Percentiles rank a stretch among this genome's conserved stretches.
Conservation (phyloP, 495 filamentous ascomycete genomes). For the Cairneyella variabilis region DNA sequence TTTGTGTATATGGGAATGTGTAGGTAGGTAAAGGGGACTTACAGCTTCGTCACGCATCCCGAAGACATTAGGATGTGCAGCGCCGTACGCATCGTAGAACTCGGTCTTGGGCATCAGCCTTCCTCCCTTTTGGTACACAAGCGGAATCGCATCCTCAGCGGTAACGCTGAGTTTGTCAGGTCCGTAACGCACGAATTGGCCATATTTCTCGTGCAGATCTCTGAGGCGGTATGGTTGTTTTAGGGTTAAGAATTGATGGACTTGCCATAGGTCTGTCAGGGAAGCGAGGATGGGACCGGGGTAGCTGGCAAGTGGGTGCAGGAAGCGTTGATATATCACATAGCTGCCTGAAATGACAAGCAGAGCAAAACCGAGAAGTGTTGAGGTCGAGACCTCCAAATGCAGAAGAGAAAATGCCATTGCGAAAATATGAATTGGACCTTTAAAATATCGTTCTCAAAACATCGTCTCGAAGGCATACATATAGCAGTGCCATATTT, state of each 20-base stretch:
- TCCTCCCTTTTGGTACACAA: slow-evolving; percentile 6
- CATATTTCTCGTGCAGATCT: slow-evolving; percentile 17
- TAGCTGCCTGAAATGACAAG: neutral
- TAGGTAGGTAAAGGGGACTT: neutral
- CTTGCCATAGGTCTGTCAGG: slow-evolving; percentile 49
- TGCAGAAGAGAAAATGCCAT: too few species aligned
- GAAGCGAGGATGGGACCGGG: slow-evolving; percentile 57
- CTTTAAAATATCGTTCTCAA: too few species aligned
- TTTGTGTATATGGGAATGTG: too few species aligned
- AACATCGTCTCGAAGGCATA: too few species aligned
- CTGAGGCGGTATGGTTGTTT: slow-evolving; percentile 51
- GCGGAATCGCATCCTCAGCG: slow-evolving; percentile 24
- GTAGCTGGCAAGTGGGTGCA: slow-evolving; percentile 62
- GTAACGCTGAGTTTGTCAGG: slow-evolving; percentile 51
- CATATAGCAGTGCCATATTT: too few species aligned
- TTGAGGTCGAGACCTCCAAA: neutral
- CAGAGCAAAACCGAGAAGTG: neutral
- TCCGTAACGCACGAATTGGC: slow-evolving; percentile 53
- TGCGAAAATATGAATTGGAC: too few species aligned
- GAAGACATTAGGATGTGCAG: slow-evolving; percentile 6
- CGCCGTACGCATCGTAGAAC: slow-evolving; percentile 6
- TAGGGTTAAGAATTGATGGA: slow-evolving; percentile 31
- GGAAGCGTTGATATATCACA: slow-evolving; percentile 34
- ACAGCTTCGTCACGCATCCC: slow-evolving; percentile 9
- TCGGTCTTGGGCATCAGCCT: slow-evolving; percentile 9